These are phyloP conservation scores for Cladosporium sp. DNA, from an alignment of 2,329 filamentous ascomycete species.

Conservation along the genomic window DNA sequence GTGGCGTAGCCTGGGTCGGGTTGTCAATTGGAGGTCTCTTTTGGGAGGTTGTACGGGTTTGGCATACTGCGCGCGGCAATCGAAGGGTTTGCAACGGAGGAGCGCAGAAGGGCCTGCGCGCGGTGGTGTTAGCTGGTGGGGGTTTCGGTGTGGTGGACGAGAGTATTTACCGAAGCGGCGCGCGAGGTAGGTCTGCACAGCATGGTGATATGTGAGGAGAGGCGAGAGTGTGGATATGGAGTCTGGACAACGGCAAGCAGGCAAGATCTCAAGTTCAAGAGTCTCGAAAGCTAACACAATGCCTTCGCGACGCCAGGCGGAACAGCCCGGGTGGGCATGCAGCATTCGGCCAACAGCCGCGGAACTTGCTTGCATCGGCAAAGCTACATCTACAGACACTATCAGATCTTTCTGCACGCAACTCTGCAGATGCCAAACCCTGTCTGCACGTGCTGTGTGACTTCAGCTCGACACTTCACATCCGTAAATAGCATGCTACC, in stretches of 20 bases:
- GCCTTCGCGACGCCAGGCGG: neutral
- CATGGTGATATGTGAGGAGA: constrained; percentile 36
- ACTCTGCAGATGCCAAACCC: neutral
- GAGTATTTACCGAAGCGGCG: constrained; percentile 50
- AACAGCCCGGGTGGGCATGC: neutral
- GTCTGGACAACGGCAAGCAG: neutral
- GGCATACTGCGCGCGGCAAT: constrained; percentile 57
- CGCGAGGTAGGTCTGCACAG: constrained; percentile 46
- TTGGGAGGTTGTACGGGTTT: constrained; percentile 6
- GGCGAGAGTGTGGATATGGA: constrained; percentile 13
- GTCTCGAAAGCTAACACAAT: neutral
- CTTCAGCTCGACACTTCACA: neutral
- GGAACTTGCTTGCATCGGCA: neutral
- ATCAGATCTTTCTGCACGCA: neutral
- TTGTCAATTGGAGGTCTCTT: constrained; percentile 26
- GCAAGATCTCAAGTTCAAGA: neutral
- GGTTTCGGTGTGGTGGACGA: neutral
- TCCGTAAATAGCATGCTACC: neutral
- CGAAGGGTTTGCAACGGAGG: constrained; percentile 48
- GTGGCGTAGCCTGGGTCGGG: constrained; percentile 65
- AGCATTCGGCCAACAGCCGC: neutral
- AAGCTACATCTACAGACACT: neutral
- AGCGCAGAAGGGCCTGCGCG: constrained; percentile 55
- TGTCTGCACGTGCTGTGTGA: neutral
- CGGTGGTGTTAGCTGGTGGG: constrained; percentile 6